Evolutionary conservation across 805 yeast species (phyloP).

Genomic region (Saccharomycopsis sp.): DNA sequence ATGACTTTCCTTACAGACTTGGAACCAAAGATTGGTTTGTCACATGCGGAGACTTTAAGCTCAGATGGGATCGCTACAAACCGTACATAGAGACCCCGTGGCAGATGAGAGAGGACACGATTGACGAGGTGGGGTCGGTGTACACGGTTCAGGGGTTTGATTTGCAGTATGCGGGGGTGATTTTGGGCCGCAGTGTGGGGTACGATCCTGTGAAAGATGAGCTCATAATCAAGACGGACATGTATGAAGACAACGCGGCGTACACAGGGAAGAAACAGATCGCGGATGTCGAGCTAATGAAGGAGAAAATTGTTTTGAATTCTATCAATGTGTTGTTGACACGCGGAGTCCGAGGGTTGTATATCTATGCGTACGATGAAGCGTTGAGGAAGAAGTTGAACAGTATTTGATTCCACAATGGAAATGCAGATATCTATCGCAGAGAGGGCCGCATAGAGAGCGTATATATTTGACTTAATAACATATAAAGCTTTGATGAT

Average conservation of each 20-base stretch:
- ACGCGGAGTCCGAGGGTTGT: conserved; percentile 39
- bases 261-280: conserved; percentile 38
- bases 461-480: no score
- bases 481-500: no score
- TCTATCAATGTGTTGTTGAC: conserved; percentile 40
- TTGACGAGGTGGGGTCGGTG: conserved; percentile 43
- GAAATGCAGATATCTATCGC: no score
- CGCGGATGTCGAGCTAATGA: conserved; percentile 30
- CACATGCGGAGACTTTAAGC: conserved; percentile 35
- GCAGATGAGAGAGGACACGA: conserved; percentile 40
- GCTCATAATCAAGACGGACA: conserved; percentile 30
- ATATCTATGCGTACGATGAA: conserved; percentile 37
- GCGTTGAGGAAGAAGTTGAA: conserved; percentile 31
- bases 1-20: conserved; percentile 40
- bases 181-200: conserved; percentile 37
- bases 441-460: no score
- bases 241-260: conserved; percentile 41
- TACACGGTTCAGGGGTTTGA: conserved; percentile 45
- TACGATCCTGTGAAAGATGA: conserved; percentile 33
- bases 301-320: conserved; percentile 36
- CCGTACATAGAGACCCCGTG: conserved; percentile 37
- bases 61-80: conserved; percentile 41
- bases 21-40: conserved; percentile 41
- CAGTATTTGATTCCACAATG: neutral
- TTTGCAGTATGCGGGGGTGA: conserved; percentile 41